phyloP scores from a whole-genome alignment of 78 protist genomes.

The Capsaspora owczarzaki region DNA sequence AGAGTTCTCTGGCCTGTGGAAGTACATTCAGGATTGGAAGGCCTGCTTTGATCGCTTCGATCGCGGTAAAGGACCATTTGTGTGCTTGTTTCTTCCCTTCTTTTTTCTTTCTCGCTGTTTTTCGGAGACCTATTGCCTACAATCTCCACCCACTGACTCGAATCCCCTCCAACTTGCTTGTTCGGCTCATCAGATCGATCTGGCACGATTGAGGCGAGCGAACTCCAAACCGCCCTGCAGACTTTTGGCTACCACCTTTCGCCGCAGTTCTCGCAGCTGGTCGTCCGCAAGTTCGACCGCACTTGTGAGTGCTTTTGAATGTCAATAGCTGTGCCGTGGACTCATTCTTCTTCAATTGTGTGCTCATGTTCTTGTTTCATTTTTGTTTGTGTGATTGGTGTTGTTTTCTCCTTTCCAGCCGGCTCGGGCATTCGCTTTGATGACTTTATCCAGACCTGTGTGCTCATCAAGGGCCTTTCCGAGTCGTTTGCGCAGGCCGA shows the following conservation, averaged over 20 bases:
- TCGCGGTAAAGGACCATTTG: too few relatives aligned
- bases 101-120: too few relatives aligned
- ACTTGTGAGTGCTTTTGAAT: not conserved
- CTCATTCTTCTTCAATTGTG: too few relatives aligned
- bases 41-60: not conserved
- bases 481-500: not conserved
- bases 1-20: not conserved
- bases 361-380: too few relatives aligned
- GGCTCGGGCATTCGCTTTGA: not conserved
- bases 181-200: too few relatives aligned
- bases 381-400: too few relatives aligned
- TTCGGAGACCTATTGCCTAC: too few relatives aligned
- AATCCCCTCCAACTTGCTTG: too few relatives aligned
- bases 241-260: not conserved
- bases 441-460: not conserved
- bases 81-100: too few relatives aligned
- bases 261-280: not conserved
- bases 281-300: not conserved
- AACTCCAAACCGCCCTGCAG: not conserved
- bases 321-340: too few relatives aligned
- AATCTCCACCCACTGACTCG: too few relatives aligned
- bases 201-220: not conserved
- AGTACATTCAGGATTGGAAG: not conserved
- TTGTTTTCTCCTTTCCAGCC: too few relatives aligned
- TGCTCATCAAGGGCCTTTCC: not conserved